Evolutionary conservation across 352 stramenopile species (phyloP).

Genomic region (Phytophthora idaei): DNA sequence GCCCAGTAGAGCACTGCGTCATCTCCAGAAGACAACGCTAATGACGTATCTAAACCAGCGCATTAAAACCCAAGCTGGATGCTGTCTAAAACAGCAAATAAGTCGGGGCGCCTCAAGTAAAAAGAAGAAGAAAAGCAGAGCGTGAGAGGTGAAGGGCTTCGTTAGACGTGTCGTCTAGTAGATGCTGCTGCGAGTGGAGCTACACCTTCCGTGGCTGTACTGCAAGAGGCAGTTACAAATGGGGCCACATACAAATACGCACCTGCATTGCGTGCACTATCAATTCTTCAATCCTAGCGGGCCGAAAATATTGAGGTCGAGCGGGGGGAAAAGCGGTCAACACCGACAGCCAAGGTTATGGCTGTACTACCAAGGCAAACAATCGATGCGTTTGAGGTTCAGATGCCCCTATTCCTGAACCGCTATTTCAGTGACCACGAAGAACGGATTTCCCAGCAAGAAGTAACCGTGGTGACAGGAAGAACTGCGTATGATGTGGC

Average conservation of each 20-base stretch:
- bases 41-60: background rate
- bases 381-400: background rate
- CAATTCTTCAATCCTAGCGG: background rate
- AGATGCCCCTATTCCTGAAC: constrained; percentile 10
- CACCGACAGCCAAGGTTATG: background rate
- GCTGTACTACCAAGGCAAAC: background rate
- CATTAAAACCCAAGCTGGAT: background rate
- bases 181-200: constrained; percentile 1
- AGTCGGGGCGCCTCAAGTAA: background rate
- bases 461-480: constrained; percentile 1
- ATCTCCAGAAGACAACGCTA: background rate
- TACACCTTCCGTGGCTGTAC: background rate
- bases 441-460: background rate
- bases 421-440: constrained; percentile 16
- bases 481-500: background rate
- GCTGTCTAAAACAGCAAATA: constrained; percentile 2
- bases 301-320: constrained; percentile 1
- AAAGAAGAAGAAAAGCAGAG: background rate
- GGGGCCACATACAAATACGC: constrained; percentile 4
- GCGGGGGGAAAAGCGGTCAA: background rate
- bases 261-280: background rate
- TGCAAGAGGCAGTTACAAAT: background rate
- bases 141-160: background rate
- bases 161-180: background rate
- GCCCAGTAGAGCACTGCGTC: background rate